Base-by-base conservation (phyloP, 2,329 filamentous ascomycete species). In the Myrmaecium sp. region DNA sequence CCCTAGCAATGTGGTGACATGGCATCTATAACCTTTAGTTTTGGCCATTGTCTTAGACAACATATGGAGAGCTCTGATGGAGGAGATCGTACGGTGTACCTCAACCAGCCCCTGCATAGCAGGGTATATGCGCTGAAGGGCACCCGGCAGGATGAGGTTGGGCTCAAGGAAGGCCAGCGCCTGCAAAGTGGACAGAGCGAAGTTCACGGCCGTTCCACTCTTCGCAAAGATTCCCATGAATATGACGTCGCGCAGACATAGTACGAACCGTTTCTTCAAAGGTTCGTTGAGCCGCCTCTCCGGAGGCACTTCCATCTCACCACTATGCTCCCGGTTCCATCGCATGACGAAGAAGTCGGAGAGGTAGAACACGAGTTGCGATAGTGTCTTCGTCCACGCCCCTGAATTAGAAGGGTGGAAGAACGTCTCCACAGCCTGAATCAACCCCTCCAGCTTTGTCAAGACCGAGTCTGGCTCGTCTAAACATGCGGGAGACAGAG, bases 191-290 rank as follows among this genome's bases (percentile, higher is more conserved):
- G 79, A 83, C 36, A 94, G 71, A 36, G 86, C 92, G 58, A 84
- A 92, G 50, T 77, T 84, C 46, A 93, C 83, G 3, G 89, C 76
- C 26, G 83, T 84, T 30, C 73, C 75, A 49, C 84, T 93, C 63
- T 98, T 98, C 28, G 84, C 80, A 50, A 94, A 98, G 26, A 98
- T 76, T 15, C 89, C 89, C 84, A 98, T 94, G 51, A 94, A 98
- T 4, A 83, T 82, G 25, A 94, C 86, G 37, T 98, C 89, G 36
- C 76, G 75, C 35, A 98, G 58, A 34, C 82, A 80, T 19, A 84
- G 57, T 16, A 98, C 89, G 46, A 98, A 95, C 23, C 89, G 75
- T 43, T 65, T 71, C 58, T 84, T 93, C 37, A 98, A 51, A n/a
- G 70, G 72, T 17, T 72, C 67, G 34, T 73, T 89, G 37, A 98